These are phyloP conservation scores for Pythium folliculosum DNA, from an alignment of 352 stramenopile genomes.

Conservation along the genomic window DNA sequence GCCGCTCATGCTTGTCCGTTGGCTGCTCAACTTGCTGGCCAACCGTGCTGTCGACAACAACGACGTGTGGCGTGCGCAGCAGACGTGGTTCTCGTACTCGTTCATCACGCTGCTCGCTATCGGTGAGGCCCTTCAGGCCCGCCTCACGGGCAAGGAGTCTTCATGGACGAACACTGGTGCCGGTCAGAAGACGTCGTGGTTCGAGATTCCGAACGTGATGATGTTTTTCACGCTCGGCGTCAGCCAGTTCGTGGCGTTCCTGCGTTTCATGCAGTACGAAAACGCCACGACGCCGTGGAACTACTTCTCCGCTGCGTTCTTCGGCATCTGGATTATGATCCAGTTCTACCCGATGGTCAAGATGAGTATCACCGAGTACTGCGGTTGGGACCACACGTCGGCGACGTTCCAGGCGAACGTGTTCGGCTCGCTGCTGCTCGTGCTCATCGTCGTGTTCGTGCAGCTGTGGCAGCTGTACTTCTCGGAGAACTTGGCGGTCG, in stretches of 20 bases:
- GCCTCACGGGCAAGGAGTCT: conserved; percentile 82
- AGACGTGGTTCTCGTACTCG: conserved; percentile 91
- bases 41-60: conserved; percentile 90
- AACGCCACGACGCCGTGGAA: conserved; percentile 89
- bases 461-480: conserved; percentile 90
- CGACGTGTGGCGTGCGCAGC: conserved; percentile 87
- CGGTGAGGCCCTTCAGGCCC: conserved; percentile 72
- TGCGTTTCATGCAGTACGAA: conserved; percentile 90
- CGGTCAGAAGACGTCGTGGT: conserved; percentile 88
- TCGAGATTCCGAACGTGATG: conserved; percentile 88
- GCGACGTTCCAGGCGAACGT: conserved; percentile 85
- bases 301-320: conserved; percentile 89
- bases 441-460: conserved; percentile 87
- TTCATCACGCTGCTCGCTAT: conserved; percentile 90
- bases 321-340: conserved; percentile 86
- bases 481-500: conserved; percentile 62
- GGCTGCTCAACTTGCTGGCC: conserved; percentile 81
- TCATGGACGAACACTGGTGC: conserved; percentile 89
- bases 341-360: conserved; percentile 91
- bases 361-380: conserved; percentile 91
- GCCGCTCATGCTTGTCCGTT: conserved; percentile 75
- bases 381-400: conserved; percentile 84
- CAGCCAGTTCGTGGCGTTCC: conserved; percentile 71
- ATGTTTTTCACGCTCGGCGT: conserved; percentile 87
- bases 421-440: conserved; percentile 79